Percentiles rank a stretch among this genome's conserved stretches.
Conservation (phyloP, 805 yeast species). For the Kuraishia floccosa region DNA sequence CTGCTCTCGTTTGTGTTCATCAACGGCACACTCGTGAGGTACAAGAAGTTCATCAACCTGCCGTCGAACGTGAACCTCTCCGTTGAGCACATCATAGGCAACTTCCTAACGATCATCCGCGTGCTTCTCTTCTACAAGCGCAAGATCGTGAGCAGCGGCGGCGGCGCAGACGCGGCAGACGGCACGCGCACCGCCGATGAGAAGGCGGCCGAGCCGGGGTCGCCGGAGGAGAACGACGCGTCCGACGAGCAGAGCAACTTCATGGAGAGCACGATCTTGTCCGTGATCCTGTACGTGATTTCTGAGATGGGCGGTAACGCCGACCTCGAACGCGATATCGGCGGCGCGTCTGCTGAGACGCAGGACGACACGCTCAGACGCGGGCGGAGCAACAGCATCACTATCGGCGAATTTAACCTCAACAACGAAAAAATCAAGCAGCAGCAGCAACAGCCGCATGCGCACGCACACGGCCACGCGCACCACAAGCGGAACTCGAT, state of each 20-base stretch:
- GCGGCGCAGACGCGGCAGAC: not conserved
- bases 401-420: slow-evolving; percentile 11
- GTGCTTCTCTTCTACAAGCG: slow-evolving; percentile 22
- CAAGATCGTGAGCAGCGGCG: slow-evolving; percentile 9
- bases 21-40: slow-evolving; percentile 14
- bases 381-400: slow-evolving; percentile 7
- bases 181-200: not conserved
- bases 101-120: slow-evolving; percentile 32
- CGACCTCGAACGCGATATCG: too few relatives aligned
- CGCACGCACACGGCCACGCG: slow-evolving; percentile 4
- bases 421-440: slow-evolving; percentile 14
- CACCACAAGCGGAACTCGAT: slow-evolving; percentile 4
- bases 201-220: slow-evolving; percentile 5
- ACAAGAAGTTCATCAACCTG: slow-evolving; percentile 16
- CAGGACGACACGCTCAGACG: not conserved
- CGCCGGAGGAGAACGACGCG: not conserved
- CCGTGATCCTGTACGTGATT: slow-evolving; percentile 15
- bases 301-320: slow-evolving; percentile 13
- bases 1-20: slow-evolving; percentile 20
- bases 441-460: slow-evolving; percentile 2
- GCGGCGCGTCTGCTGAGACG: slow-evolving; percentile 7
- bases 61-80: slow-evolving; percentile 21
- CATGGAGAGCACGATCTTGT: slow-evolving; percentile 15
- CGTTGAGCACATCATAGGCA: slow-evolving; percentile 29
- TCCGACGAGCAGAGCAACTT: slow-evolving; percentile 7